Percentiles rank a stretch among this genome's conserved stretches.
Evolutionary conservation across 169 alveolate genomes (phyloP).

Genomic region (Plasmodium ovale): DNA sequence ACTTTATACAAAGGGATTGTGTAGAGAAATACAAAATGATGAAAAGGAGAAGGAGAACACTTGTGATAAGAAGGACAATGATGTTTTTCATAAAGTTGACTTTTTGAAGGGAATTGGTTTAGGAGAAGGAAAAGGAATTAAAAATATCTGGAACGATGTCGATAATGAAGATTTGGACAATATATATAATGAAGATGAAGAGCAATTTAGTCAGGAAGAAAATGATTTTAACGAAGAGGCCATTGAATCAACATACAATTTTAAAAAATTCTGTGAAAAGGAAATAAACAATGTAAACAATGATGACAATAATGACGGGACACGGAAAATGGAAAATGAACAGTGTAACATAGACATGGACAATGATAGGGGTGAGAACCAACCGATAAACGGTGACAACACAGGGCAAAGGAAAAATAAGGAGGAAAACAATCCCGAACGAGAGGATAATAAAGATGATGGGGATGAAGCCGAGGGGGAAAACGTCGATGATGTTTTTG

Average conservation of each 20-base stretch:
- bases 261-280: constrained; percentile 84
- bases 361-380: constrained; percentile 67
- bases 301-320: constrained; percentile 83
- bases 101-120: constrained; percentile 82
- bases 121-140: constrained; percentile 84
- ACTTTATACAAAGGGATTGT: constrained; percentile 75
- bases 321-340: constrained; percentile 75
- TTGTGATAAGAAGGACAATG: constrained; percentile 81
- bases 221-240: constrained; percentile 82
- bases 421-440: constrained; percentile 55
- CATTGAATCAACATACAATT: constrained; percentile 83
- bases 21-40: constrained; percentile 77
- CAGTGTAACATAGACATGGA: constrained; percentile 78
- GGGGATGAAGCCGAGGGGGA: constrained; percentile 30
- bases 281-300: constrained; percentile 80
- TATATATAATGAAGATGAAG: constrained; percentile 80
- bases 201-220: constrained; percentile 78
- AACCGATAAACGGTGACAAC: constrained; percentile 75
- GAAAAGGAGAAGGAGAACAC: constrained; percentile 80
- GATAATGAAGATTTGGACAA: constrained; percentile 84
- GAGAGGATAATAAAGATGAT: constrained; percentile 49
- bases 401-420: constrained; percentile 75
- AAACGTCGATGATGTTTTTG: constrained; percentile 80
- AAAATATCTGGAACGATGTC: constrained; percentile 82
- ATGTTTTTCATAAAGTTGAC: constrained; percentile 81